These are phyloP conservation scores for Arachnopeziza araneosa DNA, from an alignment of 2,329 filamentous ascomycete genomes.

Conservation along the genomic window DNA sequence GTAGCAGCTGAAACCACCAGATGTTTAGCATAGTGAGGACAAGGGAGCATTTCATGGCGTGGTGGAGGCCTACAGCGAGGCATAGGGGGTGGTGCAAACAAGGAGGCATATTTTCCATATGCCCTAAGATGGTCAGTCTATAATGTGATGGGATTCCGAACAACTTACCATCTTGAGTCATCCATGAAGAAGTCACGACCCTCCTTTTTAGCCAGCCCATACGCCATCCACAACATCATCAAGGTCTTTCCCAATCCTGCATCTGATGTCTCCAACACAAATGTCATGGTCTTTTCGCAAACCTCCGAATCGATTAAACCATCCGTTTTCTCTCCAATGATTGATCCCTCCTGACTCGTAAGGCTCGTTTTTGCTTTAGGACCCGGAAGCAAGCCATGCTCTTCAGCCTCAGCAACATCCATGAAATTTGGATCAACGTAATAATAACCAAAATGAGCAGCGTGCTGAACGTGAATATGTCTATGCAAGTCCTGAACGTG, in stretches of 20 bases:
- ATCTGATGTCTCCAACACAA: conserved; percentile 67
- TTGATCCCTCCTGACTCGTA: conserved; percentile 28
- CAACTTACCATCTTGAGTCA: conserved; percentile 63
- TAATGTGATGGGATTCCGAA: neutral
- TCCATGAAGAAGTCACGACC: conserved; percentile 77
- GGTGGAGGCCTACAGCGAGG: conserved; percentile 66
- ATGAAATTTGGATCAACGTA: conserved; percentile 63
- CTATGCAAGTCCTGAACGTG: conserved; percentile 48
- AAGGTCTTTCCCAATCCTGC: conserved; percentile 73
- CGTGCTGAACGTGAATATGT: conserved; percentile 38
- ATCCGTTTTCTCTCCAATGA: conserved; percentile 45
- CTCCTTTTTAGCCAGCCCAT: conserved; percentile 71
- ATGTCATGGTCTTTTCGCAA: conserved; percentile 70
- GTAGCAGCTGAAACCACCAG: conserved; percentile 69
- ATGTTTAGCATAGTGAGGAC: conserved; percentile 69
- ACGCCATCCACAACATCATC: conserved; percentile 78
- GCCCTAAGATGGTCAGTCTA: conserved; percentile 41
- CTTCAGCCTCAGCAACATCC: conserved; percentile 68
- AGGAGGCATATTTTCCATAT: conserved; percentile 68
- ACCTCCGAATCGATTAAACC: conserved; percentile 44
- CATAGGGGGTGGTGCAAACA: conserved; percentile 62
- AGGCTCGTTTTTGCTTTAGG: conserved; percentile 30
- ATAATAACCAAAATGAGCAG: conserved; percentile 49
- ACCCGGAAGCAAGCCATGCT: conserved; percentile 50
- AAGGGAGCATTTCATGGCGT: conserved; percentile 71